Evolutionary conservation across 495 filamentous ascomycete genomes (phyloP).

Genomic region (Aspergillus carlsbadensis): DNA sequence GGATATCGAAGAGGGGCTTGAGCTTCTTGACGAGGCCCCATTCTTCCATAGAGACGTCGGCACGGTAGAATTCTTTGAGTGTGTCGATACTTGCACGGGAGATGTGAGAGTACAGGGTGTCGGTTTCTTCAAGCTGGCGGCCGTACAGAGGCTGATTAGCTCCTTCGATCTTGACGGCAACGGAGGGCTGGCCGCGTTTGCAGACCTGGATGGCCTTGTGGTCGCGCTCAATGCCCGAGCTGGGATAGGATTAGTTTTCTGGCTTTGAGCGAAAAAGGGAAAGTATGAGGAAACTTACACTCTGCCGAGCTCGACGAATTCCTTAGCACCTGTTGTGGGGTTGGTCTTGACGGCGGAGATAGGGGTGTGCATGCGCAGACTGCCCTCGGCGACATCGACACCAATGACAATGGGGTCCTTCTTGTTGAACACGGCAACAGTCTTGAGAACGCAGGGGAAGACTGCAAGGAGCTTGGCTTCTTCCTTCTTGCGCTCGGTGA

Average conservation of each 20-base stretch:
- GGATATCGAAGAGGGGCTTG: conserved; percentile 91
- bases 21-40: conserved; percentile 90
- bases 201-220: conserved; percentile 89
- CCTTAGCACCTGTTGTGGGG: conserved; percentile 72
- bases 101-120: conserved; percentile 83
- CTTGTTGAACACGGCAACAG: conserved; percentile 98
- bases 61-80: conserved; percentile 92
- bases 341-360: conserved; percentile 83
- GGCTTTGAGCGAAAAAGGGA: neutral
- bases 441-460: conserved; percentile 88
- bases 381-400: conserved; percentile 91
- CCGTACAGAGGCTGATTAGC: conserved; percentile 93
- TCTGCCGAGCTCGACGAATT: conserved; percentile 82
- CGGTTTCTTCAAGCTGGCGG: conserved; percentile 91
- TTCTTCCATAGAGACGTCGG: conserved; percentile 90
- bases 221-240: conserved; percentile 91
- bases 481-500: conserved; percentile 89
- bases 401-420: conserved; percentile 93
- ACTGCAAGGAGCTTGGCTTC: conserved; percentile 93
- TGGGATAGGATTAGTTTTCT: conserved; percentile 33
- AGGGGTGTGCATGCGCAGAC: conserved; percentile 79
- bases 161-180: conserved; percentile 97
- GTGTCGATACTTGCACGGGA: conserved; percentile 86
- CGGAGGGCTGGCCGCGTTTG: conserved; percentile 95
- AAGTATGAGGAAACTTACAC: conserved; percentile 66